Base-by-base conservation (phyloP, 2,329 filamentous ascomycete species). In the Claviceps monticola region DNA sequence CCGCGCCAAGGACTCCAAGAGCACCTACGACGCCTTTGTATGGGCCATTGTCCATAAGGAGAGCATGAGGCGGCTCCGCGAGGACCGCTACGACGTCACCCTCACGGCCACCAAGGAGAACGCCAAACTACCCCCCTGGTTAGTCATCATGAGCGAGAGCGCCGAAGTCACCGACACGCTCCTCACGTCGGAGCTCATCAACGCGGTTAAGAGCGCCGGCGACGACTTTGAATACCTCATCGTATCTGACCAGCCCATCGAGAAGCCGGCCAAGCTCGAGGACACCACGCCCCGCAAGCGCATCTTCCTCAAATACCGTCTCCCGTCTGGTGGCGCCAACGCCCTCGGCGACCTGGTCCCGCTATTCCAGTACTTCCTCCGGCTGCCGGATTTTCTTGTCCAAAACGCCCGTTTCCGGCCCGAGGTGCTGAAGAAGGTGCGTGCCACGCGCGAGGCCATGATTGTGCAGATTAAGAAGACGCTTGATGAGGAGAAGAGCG, bases 21-120 rank as follows among this genome's bases (percentile, higher is more conserved):
- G 82, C 72, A 69, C 71, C 53, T 97, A 84, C 62, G 93, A 97
- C 65, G 83, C 83, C 45, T 98, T 97, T 62, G 91, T 98, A 57
- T 97, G 86, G 79, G 91, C 89, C 48, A 70, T 98, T 58, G 90
- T 97, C 56, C 88, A 97, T 78, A 98, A 98, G 80, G 84, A 89
- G 61, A 72, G 78, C 66, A 97, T 98, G 91, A 88, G 87, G 73
- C 75, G 80, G 61, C 78, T 95, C 60, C 85, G 93, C 55, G 86
- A 95, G 47, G 88, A 95, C 56, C 86, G 93, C 60, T 98, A 96
- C 71, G 93, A 98, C 66, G 74, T 96, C 51, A 95, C 88, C 50
- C 79, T 98, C 59, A 96, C 93, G 43, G 82, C 83, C 57, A 96
- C 91, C 64, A 95, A 95, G 76, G 93, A 98, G 63, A 81, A 90